These are phyloP conservation scores for Diversispora eburnea DNA, from an alignment of 192 early-diverging fungal genomes.

Conservation along the genomic window DNA sequence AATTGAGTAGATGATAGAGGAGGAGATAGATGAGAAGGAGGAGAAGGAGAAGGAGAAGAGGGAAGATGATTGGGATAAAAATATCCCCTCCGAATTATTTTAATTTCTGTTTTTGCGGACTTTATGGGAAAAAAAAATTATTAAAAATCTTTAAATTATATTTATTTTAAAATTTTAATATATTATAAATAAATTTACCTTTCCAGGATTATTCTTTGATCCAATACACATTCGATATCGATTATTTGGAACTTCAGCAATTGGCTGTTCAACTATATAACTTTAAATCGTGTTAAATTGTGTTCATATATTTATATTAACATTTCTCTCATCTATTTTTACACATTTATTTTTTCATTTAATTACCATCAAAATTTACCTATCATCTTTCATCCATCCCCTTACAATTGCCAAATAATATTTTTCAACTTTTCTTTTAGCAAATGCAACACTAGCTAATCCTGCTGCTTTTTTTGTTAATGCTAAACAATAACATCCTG, in stretches of 20 bases:
- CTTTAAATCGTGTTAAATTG: conserved; percentile 8
- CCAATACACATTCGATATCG: conserved; percentile 38
- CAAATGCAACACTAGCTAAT: conserved; percentile 31
- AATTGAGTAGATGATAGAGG: background rate
- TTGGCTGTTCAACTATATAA: conserved; percentile 35
- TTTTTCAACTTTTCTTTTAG: conserved; percentile 34
- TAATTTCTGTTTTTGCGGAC: conserved; percentile 33
- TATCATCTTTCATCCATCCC: conserved; percentile 33
- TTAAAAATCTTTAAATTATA: background rate
- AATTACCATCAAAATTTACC: conserved; percentile 9
- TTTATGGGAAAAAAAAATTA: background rate
- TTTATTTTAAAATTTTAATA: background rate
- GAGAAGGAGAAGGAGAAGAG: background rate
- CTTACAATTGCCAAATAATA: conserved; percentile 38
- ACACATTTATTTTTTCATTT: background rate
- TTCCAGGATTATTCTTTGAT: conserved; percentile 29
- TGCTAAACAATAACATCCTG: conserved; percentile 38
- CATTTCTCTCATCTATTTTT: background rate
- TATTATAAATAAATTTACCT: background rate
- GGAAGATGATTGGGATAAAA: conserved; percentile 12
- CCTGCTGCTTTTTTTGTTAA: conserved; percentile 35
- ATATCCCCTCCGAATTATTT: conserved; percentile 31
- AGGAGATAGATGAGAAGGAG: conserved; percentile 8
- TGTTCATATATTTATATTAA: background rate
- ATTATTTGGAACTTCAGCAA: conserved; percentile 36